Percentiles rank a stretch among this genome's conserved stretches.
These are phyloP conservation scores for Fraxinus excelsior DNA, from an alignment of 257 asterid species.

Conservation along the genomic window DNA sequence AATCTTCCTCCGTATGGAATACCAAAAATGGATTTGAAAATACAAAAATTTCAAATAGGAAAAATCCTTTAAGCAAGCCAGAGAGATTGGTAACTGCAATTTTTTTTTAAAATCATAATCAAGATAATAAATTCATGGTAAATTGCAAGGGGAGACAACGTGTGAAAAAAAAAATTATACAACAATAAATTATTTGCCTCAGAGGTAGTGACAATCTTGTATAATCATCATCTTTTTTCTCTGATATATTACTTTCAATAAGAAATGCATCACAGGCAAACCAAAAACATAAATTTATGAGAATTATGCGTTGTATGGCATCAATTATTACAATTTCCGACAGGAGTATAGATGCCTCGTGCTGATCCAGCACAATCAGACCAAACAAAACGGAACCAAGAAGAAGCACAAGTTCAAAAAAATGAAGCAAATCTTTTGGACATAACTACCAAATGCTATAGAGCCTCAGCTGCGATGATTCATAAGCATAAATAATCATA, in stretches of 20 bases:
- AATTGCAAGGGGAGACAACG: too few relatives aligned
- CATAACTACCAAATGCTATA: background rate
- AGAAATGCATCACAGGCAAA: background rate
- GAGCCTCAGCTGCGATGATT: conserved; percentile 7
- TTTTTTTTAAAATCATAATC: too few relatives aligned
- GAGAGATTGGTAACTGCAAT: too few relatives aligned
- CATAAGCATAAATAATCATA: conserved; percentile 1
- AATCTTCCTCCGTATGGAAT: too few relatives aligned
- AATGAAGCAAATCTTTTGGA: background rate
- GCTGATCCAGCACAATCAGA: background rate
- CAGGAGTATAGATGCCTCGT: background rate
- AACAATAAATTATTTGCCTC: background rate
- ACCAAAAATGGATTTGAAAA: too few relatives aligned
- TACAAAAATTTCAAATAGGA: too few relatives aligned
- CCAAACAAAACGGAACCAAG: too few relatives aligned
- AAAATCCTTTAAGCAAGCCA: too few relatives aligned
- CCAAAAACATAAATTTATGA: background rate
- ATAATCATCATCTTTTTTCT: background rate
- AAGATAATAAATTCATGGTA: too few relatives aligned
- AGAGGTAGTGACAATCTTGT: conserved; percentile 1
- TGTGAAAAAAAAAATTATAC: too few relatives aligned
- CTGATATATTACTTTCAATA: background rate
- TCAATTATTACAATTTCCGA: background rate
- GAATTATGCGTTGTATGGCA: too few relatives aligned
- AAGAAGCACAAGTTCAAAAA: too few relatives aligned